phyloP scores from a whole-genome alignment of 305 asterid genomes.

The Solanum hybrid region DNA sequence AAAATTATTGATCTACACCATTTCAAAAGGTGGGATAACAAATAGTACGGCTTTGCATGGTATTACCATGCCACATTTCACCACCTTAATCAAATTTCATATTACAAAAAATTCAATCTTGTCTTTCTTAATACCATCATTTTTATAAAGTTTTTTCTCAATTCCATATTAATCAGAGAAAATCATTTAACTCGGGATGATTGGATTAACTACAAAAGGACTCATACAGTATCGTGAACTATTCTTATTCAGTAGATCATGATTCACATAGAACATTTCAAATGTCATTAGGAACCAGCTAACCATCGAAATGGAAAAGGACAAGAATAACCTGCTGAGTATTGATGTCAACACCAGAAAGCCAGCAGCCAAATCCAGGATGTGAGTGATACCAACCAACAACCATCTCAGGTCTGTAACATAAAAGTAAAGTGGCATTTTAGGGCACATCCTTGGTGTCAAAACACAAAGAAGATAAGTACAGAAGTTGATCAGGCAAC shows the following conservation, averaged over 20 bases:
- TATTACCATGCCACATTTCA: not conserved
- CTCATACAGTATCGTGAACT: not conserved
- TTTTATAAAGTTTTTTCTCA: not conserved
- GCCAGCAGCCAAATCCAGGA: conserved; percentile 99
- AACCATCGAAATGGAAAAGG: not conserved
- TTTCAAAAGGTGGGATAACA: not conserved
- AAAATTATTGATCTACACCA: not conserved
- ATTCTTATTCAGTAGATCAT: not conserved
- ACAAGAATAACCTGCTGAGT: conserved; percentile 72
- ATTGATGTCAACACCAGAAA: conserved; percentile 95
- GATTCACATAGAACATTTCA: not conserved
- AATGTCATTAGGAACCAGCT: not conserved
- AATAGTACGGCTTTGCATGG: not conserved
- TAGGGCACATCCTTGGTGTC: not conserved
- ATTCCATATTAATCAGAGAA: not conserved
- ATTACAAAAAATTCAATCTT: not conserved
- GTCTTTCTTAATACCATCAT: not conserved
- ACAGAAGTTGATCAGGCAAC: not conserved
- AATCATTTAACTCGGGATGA: not conserved
- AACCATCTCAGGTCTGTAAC: conserved; percentile 95
- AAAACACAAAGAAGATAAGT: not conserved
- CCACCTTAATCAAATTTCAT: not conserved
- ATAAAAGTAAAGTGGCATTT: conserved; percentile 11
- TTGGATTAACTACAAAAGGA: not conserved
- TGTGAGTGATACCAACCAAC: conserved; percentile 99